phyloP scores from a whole-genome alignment of 805 yeast species.

The Zygoascus bituminiphila region DNA sequence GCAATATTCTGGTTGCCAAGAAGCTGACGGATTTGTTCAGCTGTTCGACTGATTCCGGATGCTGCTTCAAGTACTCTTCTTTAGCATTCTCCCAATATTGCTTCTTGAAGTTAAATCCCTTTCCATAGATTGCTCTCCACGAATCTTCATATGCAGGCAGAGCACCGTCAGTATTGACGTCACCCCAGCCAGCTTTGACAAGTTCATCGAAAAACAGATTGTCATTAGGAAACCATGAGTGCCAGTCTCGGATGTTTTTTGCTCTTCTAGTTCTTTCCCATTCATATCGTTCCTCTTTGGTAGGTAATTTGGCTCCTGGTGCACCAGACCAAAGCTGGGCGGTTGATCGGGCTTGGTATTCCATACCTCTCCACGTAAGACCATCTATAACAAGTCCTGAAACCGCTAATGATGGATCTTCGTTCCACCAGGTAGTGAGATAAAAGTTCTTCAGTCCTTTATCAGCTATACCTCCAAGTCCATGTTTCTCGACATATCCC shows the following conservation, averaged over 20 bases:
- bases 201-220: slow-evolving; percentile 5
- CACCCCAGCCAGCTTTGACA: slow-evolving; percentile 7
- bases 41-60: slow-evolving; percentile 5
- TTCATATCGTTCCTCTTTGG: slow-evolving; percentile 4
- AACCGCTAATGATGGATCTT: slow-evolving; percentile 31
- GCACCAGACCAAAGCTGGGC: slow-evolving; percentile 11
- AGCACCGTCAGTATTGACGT: background rate
- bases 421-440: slow-evolving; percentile 32
- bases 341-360: slow-evolving; percentile 9
- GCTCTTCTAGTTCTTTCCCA: slow-evolving; percentile 8
- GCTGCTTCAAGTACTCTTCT: slow-evolving; percentile 4
- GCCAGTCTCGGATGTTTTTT: slow-evolving; percentile 8
- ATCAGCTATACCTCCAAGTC: slow-evolving; percentile 20
- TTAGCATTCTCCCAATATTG: slow-evolving; percentile 3
- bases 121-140: background rate
- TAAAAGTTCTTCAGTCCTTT: slow-evolving; percentile 27
- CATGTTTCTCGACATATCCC: slow-evolving; percentile 4
- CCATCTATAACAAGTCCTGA: slow-evolving; percentile 12
- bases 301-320: slow-evolving; percentile 5
- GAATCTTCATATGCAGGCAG: slow-evolving; percentile 2
- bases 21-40: background rate
- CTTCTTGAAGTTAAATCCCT: slow-evolving; percentile 4
- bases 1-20: background rate
- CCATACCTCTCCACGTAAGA: slow-evolving; percentile 7
- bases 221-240: slow-evolving; percentile 12